A percentile compares a stretch with the other conserved stretches of the same genome.
phyloP scores from a whole-genome alignment of 1,284 basidiomycete species.

The Ceratobasidium sp. region DNA sequence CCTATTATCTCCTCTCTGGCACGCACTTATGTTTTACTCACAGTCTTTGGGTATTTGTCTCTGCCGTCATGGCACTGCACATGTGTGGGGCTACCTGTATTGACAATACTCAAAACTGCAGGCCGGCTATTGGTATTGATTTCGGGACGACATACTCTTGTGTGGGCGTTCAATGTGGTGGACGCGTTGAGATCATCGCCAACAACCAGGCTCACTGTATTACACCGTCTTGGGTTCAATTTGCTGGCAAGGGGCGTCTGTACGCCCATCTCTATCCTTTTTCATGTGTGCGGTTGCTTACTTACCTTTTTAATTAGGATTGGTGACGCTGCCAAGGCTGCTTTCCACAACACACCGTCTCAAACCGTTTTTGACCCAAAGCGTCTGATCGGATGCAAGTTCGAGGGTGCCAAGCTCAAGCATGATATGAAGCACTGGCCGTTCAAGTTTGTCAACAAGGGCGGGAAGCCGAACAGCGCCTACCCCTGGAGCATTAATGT shows the following conservation, averaged over 20 bases:
- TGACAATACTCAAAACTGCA: too few relatives aligned
- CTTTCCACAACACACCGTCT: constrained; percentile 57
- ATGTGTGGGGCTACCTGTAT: too few relatives aligned
- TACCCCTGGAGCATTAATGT: too few relatives aligned
- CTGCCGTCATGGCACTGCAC: too few relatives aligned
- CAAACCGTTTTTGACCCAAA: constrained; percentile 68
- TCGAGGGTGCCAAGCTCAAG: constrained; percentile 65
- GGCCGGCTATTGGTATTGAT: background rate
- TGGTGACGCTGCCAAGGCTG: constrained; percentile 70
- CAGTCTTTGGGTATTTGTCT: too few relatives aligned
- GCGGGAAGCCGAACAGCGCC: constrained; percentile 97
- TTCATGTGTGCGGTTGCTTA: too few relatives aligned
- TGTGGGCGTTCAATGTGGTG: too few relatives aligned
- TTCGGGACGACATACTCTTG: too few relatives aligned
- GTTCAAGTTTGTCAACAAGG: constrained; percentile 93
- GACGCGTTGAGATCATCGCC: constrained; percentile 50
- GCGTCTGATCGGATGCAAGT: constrained; percentile 69
- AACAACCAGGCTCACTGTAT: constrained; percentile 72
- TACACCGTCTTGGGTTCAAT: constrained; percentile 66
- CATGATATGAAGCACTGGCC: constrained; percentile 71
- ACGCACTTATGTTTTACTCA: too few relatives aligned
- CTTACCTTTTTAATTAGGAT: too few relatives aligned
- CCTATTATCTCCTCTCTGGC: too few relatives aligned
- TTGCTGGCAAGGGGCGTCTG: constrained; percentile 68
- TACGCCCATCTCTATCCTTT: constrained; percentile 10